phyloP scores from a whole-genome alignment of 1,139 yeast species.

The Geotrichum carabidarum region DNA sequence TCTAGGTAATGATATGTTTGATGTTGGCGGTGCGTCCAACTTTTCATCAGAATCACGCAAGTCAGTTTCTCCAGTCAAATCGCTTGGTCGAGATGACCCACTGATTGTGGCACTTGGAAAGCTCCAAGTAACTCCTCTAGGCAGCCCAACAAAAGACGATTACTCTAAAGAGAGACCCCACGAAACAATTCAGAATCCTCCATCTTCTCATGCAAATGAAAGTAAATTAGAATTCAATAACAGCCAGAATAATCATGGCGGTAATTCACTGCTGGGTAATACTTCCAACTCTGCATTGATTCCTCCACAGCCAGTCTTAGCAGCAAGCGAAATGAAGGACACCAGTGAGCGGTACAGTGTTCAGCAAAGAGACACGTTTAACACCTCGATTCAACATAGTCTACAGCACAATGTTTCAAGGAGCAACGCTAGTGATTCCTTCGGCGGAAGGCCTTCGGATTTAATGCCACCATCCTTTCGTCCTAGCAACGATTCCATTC shows the following conservation, averaged over 20 bases:
- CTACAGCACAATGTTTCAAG: background rate
- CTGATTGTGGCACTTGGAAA: slow-evolving; percentile 59
- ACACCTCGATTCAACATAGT: background rate
- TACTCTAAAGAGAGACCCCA: background rate
- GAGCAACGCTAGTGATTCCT: background rate
- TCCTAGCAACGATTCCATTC: background rate
- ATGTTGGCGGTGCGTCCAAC: slow-evolving; percentile 26
- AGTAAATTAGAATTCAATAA: background rate
- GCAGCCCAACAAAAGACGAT: background rate
- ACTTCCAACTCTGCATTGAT: slow-evolving; percentile 21
- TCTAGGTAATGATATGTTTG: slow-evolving; percentile 33
- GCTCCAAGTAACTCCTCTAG: slow-evolving; percentile 43
- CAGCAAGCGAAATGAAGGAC: slow-evolving; percentile 32
- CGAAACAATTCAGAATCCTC: too few relatives aligned
- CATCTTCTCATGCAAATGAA: too few relatives aligned
- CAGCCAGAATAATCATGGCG: background rate
- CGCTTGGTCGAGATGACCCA: slow-evolving; percentile 41
- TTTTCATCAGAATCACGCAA: slow-evolving; percentile 18
- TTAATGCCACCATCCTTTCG: background rate
- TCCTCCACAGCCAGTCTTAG: slow-evolving; percentile 34
- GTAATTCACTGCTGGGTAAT: background rate
- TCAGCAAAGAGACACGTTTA: slow-evolving; percentile 31
- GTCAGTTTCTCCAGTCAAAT: slow-evolving; percentile 26
- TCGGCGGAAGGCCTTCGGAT: background rate
- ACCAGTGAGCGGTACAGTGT: slow-evolving; percentile 18